Percentiles rank a stretch among this genome's conserved stretches.
phyloP scores from a whole-genome alignment of 2,329 filamentous ascomycete genomes.

The Diaporthe citriasiana region DNA sequence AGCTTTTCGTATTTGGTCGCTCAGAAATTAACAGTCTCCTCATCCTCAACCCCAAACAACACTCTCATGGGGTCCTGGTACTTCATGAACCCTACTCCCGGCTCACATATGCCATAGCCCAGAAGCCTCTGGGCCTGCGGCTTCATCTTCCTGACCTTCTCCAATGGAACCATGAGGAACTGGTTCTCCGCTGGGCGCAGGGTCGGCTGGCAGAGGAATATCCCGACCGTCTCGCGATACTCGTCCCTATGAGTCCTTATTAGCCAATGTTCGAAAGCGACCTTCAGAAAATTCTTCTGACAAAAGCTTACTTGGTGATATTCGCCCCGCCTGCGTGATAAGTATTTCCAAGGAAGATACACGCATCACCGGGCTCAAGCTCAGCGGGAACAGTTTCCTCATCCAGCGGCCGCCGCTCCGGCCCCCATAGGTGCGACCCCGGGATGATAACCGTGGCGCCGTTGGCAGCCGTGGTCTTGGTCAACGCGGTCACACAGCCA shows the following conservation, averaged over 20 bases:
- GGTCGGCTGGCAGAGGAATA: constrained; percentile 19
- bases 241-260: neutral
- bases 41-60: constrained; percentile 8
- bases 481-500: constrained; percentile 4
- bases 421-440: constrained; percentile 4
- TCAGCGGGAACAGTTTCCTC: constrained; percentile 2
- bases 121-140: constrained; percentile 13
- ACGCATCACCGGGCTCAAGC: constrained; percentile 20
- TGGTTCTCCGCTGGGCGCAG: constrained; percentile 18
- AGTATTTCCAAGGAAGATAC: constrained; percentile 6
- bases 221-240: constrained; percentile 4
- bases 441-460: constrained; percentile 1
- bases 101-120: constrained; percentile 7
- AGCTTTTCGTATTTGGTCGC: neutral
- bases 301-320: neutral
- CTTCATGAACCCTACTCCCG: constrained; percentile 11
- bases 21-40: constrained; percentile 21
- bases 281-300: too few relatives aligned
- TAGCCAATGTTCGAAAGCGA: neutral
- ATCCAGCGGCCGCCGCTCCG: neutral
- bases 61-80: constrained; percentile 27
- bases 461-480: constrained; percentile 16
- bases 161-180: constrained; percentile 18
- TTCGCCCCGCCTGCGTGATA: neutral
- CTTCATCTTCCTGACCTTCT: constrained; percentile 2